Conservation (phyloP, 805 yeast species). For the Myxozyma monticola region DNA sequence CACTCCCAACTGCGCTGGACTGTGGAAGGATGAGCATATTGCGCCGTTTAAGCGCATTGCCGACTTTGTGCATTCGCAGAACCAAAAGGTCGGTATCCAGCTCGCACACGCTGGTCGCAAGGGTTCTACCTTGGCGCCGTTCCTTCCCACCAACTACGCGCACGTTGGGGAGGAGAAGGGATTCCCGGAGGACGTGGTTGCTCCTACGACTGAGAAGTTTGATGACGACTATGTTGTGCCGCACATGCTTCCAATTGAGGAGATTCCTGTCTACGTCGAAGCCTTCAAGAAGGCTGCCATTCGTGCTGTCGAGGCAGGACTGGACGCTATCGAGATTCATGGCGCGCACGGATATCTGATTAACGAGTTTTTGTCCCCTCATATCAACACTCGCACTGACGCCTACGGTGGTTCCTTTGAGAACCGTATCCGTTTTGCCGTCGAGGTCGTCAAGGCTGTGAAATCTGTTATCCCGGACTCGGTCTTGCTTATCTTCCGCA, state of each 20-base stretch:
- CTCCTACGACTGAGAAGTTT: slow-evolving; percentile 47
- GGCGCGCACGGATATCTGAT: slow-evolving; percentile 63
- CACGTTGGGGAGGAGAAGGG: slow-evolving; percentile 27
- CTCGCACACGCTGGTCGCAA: slow-evolving; percentile 59
- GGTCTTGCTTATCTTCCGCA: slow-evolving; percentile 50
- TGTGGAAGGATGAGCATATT: slow-evolving; percentile 55
- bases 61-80: slow-evolving; percentile 47
- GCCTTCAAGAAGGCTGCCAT: slow-evolving; percentile 50
- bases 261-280: slow-evolving; percentile 45
- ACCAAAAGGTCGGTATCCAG: slow-evolving; percentile 52
- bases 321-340: slow-evolving; percentile 68
- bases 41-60: slow-evolving; percentile 43
- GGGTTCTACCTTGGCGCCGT: slow-evolving; percentile 41
- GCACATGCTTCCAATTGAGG: slow-evolving; percentile 43
- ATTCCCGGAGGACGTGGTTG: slow-evolving; percentile 44
- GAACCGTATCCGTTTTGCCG: slow-evolving; percentile 52
- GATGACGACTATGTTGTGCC: slow-evolving; percentile 39
- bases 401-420: slow-evolving; percentile 64
- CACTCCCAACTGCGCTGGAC: slow-evolving; percentile 50
- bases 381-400: slow-evolving; percentile 57
- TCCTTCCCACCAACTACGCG: slow-evolving; percentile 29
- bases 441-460: slow-evolving; percentile 52
- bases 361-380: slow-evolving; percentile 49
- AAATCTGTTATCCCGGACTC: slow-evolving; percentile 44
- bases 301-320: slow-evolving; percentile 53